A percentile compares a stretch with the other conserved stretches of the same genome.
Evolutionary conservation across 495 filamentous ascomycete species (phyloP).

Genomic region (Wilcoxina mikolae): DNA sequence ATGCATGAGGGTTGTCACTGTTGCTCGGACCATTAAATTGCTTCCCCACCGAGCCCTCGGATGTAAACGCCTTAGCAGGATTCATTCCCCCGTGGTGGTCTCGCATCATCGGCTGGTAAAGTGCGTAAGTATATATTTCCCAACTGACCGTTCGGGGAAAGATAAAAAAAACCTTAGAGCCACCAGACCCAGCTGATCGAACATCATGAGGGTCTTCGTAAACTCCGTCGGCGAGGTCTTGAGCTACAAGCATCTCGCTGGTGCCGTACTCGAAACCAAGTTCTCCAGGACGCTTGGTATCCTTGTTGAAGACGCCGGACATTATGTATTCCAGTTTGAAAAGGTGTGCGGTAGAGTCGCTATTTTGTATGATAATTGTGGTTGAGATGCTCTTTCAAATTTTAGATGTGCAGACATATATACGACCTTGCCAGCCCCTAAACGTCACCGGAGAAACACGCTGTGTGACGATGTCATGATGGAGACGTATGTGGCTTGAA

Average conservation of each 20-base stretch:
- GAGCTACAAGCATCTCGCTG: background rate
- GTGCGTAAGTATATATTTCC: background rate
- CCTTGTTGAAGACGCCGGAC: background rate
- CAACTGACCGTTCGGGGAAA: background rate
- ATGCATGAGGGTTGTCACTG: background rate
- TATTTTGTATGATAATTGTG: too few relatives aligned
- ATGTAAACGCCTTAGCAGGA: slow-evolving; percentile 25
- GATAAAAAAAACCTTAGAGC: background rate
- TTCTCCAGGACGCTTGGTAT: background rate
- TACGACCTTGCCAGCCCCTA: too few relatives aligned
- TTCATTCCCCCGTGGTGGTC: slow-evolving; percentile 12
- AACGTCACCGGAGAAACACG: too few relatives aligned
- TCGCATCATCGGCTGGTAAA: background rate
- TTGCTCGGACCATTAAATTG: slow-evolving; percentile 29
- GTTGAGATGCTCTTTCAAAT: too few relatives aligned
- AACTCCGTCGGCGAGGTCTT: slow-evolving; percentile 8
- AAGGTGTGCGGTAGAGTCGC: too few relatives aligned
- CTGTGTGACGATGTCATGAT: too few relatives aligned
- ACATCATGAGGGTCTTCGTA: slow-evolving; percentile 2
- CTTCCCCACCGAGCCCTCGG: slow-evolving; percentile 29
- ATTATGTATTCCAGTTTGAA: too few relatives aligned
- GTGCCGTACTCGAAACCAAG: slow-evolving; percentile 1
- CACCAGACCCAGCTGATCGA: background rate
- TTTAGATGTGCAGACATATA: too few relatives aligned
- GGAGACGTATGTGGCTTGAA: too few relatives aligned